phyloP scores from a whole-genome alignment of 2,329 filamentous ascomycete species.

The Trichophyton benhamiae region DNA sequence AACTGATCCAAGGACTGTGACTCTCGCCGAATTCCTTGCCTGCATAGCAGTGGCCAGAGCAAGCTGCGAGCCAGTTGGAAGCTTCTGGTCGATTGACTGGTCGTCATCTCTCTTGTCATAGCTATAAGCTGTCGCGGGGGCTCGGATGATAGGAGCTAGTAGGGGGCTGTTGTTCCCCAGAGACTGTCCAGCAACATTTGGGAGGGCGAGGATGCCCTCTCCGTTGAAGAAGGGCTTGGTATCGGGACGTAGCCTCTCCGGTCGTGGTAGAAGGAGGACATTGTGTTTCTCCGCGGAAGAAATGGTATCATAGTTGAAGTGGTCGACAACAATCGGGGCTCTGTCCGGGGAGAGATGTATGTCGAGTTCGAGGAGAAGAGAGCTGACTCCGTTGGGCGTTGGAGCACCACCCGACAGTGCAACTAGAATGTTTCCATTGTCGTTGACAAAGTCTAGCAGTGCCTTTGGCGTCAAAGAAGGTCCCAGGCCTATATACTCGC shows the following conservation, averaged over 20 bases:
- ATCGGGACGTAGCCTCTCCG: conserved; percentile 52
- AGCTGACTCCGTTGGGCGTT: conserved; percentile 60
- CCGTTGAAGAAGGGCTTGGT: conserved; percentile 67
- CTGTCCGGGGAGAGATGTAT: conserved; percentile 78
- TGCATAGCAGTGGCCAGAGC: conserved; percentile 76
- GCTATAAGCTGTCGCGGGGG: conserved; percentile 74
- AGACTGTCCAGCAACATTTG: conserved; percentile 65
- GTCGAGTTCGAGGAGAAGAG: conserved; percentile 76
- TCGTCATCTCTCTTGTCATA: conserved; percentile 85
- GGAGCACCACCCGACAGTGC: conserved; percentile 61
- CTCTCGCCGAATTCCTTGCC: conserved; percentile 81
- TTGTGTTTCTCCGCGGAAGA: conserved; percentile 76
- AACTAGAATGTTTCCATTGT: conserved; percentile 80
- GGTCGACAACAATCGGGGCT: conserved; percentile 75
- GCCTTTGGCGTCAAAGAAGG: conserved; percentile 74
- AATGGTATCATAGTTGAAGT: conserved; percentile 79
- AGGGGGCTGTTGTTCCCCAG: conserved; percentile 65
- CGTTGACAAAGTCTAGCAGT: conserved; percentile 83
- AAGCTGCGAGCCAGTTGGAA: conserved; percentile 73
- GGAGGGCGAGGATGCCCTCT: conserved; percentile 63
- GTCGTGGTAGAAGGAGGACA: conserved; percentile 65
- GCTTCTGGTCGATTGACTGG: conserved; percentile 63
- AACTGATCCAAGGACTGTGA: conserved; percentile 71
- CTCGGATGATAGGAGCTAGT: conserved; percentile 68
- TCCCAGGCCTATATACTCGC: conserved; percentile 55